Evolutionary conservation across 2,329 filamentous ascomycete species (phyloP).

Genomic region (Mycosphaerelloides madeirae): DNA sequence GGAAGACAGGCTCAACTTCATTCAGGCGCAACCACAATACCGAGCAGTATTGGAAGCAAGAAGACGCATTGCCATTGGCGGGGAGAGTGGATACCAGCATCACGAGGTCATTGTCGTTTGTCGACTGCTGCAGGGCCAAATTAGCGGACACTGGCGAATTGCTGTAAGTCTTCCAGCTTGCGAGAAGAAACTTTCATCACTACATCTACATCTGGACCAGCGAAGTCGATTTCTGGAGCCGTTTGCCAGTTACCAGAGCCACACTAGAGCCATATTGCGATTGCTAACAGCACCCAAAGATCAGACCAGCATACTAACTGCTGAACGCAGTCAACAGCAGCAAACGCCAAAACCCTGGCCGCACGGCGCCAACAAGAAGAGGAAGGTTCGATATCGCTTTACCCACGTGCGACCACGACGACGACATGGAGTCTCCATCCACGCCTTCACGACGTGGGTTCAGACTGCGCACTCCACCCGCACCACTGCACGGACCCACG

Average conservation of each 20-base stretch:
- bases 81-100: too few relatives aligned
- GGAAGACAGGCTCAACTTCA: too few relatives aligned
- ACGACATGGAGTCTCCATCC: conserved; percentile 9
- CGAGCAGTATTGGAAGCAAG: too few relatives aligned
- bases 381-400: background rate
- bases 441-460: conserved; percentile 15
- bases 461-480: conserved; percentile 53
- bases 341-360: background rate
- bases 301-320: background rate
- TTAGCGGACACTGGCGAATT: too few relatives aligned
- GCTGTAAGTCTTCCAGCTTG: background rate
- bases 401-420: too few relatives aligned
- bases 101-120: too few relatives aligned
- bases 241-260: background rate
- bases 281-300: too few relatives aligned
- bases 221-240: background rate
- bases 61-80: too few relatives aligned
- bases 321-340: background rate
- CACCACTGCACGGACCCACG: conserved; percentile 60
- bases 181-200: background rate
- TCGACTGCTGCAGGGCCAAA: too few relatives aligned
- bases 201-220: too few relatives aligned
- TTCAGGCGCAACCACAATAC: too few relatives aligned
- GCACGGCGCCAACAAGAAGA: background rate
- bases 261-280: too few relatives aligned